Evolutionary conservation across 1,139 yeast species (phyloP), one percentile per base, ranked within the genome.

Genomic region (Geotrichum carabidarum): DNA sequence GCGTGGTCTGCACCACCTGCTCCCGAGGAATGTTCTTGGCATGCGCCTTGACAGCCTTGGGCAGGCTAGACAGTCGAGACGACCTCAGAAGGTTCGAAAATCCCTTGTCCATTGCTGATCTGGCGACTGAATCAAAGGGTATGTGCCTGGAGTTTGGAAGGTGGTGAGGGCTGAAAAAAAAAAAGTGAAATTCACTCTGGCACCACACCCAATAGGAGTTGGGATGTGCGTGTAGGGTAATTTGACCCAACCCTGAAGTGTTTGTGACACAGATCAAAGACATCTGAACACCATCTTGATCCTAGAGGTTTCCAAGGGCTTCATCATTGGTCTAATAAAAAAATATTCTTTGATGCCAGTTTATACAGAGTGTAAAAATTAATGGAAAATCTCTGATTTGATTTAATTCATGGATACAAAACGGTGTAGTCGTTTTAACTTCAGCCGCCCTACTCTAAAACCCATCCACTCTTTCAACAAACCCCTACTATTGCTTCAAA

Each of bases 1-100:
- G 76, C 43, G 82, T 78, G 1, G 86, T 77, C 60, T 78, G 81
- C 22, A 83, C 73, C 22, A 80, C 74, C 67, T 83, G 88, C 60
- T 79, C 81, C 0, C 78, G 73, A 32, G 86, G 86, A 52, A 62
- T 67, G 14, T 63, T 55, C 45, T 48, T 57, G 42, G 46, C 40
- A 18, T 43, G 50, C 18, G 46, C 55, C 37, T 57, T 54, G 22
- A 63, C 56, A 9, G 71, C 53, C 58, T 53, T 58, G 57, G 54
- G 45, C 50, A 52, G 55, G 53, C 55, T 59, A 58, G 58, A 59
- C 60, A 49, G 49, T 60, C 73, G 63, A 2, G 74, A 70, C 43
- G 60, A 60, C 55, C 69, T 62, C 57, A 72, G 55, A 31, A 66
- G 45, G 14, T 56, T 47, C 38, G 54, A 36, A 55, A 62, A 62